A percentile compares a stretch with the other conserved stretches of the same genome.
phyloP scores from a whole-genome alignment of 768 basidiomycete species.

The Lentinula detonsa region DNA sequence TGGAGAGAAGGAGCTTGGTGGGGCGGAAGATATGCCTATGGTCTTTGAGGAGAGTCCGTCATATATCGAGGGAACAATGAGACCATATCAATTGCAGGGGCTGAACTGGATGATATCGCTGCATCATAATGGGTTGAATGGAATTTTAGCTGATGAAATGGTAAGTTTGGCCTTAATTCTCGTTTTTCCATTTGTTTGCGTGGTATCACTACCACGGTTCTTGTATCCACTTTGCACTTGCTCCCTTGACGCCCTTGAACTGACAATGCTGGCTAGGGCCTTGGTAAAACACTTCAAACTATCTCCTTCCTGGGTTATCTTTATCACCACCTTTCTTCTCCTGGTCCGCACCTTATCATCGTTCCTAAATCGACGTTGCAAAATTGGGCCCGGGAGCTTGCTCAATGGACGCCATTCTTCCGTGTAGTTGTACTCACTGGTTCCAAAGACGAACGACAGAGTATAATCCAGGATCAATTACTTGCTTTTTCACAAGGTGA shows the following conservation, averaged over 20 bases:
- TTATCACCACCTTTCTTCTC: constrained; percentile 69
- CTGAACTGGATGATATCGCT: constrained; percentile 97
- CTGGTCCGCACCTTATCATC: constrained; percentile 89
- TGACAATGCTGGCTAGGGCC: constrained; percentile 51
- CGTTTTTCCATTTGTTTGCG: neutral
- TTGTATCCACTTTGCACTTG: neutral
- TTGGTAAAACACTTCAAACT: constrained; percentile 97
- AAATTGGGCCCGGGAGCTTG: constrained; percentile 95
- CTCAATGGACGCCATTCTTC: constrained; percentile 86
- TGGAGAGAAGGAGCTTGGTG: constrained; percentile 64
- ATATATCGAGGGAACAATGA: constrained; percentile 90
- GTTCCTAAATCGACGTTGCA: constrained; percentile 98
- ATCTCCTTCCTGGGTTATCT: constrained; percentile 96
- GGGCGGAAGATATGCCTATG: constrained; percentile 83
- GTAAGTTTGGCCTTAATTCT: constrained; percentile 19
- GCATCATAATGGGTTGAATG: constrained; percentile 94
- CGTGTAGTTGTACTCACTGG: constrained; percentile 79
- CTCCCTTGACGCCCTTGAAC: constrained; percentile 1
- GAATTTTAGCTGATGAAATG: constrained; percentile 98
- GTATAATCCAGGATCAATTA: constrained; percentile 71
- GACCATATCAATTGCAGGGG: constrained; percentile 92
- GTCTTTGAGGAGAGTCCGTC: constrained; percentile 90
- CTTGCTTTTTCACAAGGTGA: constrained; percentile 52
- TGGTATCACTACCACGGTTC: neutral
- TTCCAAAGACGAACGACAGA: constrained; percentile 82